These are phyloP conservation scores for Phytophthora cajani DNA, from an alignment of 352 stramenopile species.

Conservation along the genomic window DNA sequence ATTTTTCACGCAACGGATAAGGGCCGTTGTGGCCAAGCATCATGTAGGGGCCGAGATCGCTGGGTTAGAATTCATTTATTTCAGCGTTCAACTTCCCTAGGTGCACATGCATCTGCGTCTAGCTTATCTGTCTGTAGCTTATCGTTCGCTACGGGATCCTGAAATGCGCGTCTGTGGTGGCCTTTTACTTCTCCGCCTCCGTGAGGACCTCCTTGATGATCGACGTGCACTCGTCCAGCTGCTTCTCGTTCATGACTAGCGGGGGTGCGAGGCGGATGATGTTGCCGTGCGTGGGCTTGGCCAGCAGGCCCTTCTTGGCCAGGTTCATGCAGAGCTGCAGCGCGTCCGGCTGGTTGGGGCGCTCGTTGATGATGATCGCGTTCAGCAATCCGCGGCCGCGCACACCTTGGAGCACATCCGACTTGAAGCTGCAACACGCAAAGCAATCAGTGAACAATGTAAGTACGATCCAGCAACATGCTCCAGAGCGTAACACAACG, in stretches of 20 bases:
- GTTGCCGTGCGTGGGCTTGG: slow-evolving; percentile 99
- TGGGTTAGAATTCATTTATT: not conserved
- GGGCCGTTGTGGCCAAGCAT: too few relatives aligned
- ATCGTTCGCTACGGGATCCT: slow-evolving; percentile 12
- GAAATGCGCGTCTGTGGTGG: not conserved
- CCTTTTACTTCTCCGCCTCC: slow-evolving; percentile 66
- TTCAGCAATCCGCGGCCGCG: slow-evolving; percentile 97
- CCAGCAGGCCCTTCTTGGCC: slow-evolving; percentile 95
- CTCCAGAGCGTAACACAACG: not conserved
- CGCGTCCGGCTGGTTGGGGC: slow-evolving; percentile 86
- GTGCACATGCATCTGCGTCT: slow-evolving; percentile 9
- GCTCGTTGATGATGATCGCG: slow-evolving; percentile 97
- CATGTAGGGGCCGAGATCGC: too few relatives aligned
- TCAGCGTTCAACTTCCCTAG: not conserved
- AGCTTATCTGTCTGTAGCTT: slow-evolving; percentile 18
- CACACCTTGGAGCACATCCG: slow-evolving; percentile 79
- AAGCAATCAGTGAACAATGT: not conserved
- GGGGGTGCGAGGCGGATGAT: slow-evolving; percentile 98
- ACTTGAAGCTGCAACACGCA: slow-evolving; percentile 54
- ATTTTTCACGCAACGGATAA: too few relatives aligned
- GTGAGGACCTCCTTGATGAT: slow-evolving; percentile 83
- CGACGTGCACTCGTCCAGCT: slow-evolving; percentile 93
- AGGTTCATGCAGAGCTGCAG: slow-evolving; percentile 97
- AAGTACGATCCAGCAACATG: slow-evolving; percentile 3
- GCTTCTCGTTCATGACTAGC: slow-evolving; percentile 93